Base-by-base conservation (phyloP, 164 flowering plant species). In the Echeveria elegans region DNA sequence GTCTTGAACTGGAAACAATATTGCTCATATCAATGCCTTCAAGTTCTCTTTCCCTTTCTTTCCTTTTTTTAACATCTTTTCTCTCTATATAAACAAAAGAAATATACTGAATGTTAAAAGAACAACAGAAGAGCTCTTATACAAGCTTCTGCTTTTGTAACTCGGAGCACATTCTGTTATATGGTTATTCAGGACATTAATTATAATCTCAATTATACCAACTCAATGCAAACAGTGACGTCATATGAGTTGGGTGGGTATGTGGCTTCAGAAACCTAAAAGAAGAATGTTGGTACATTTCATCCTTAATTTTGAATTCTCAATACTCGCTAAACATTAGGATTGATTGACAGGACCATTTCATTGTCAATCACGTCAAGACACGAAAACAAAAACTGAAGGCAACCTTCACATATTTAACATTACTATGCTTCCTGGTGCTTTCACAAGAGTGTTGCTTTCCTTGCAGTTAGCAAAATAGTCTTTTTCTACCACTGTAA, bases 21-120 rank as follows among this genome's bases (percentile, higher is more conserved):
- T 94, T 94, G 76, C 93, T 87, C 73, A 71, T 76, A 75, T 94
- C 96, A 73, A 94, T 94, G 73, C 98, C 97, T 75, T 94, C 98
- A 52, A 94, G 96, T 79, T 94, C 97, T 78, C 79, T 88, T 30
- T 89, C 94, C 72, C 83, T 85, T 72, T 89, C 90, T 76, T 94
- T 94, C 68, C 73, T 79, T 85, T 74, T 91, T 74, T 68, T 85
- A 26, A 87, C 89, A 28, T 79, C 85, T 72, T 91, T 94, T 72
- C 89, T 89, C 68, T 94, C 97, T 91, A 83, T 36, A 31, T 11
- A 12, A 8, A 24, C 30, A 26, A 1, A 12, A 9, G 30, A 53
- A 53, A 11, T 31, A 26, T 53, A 53, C 16, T 18, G 26, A 53
- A 10, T 9, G 31, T 53, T 53, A 6, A 26, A 53, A 26, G 31